These are phyloP conservation scores for Trapa incisa DNA, from an alignment of 345 rosid genomes.

Conservation along the genomic window DNA sequence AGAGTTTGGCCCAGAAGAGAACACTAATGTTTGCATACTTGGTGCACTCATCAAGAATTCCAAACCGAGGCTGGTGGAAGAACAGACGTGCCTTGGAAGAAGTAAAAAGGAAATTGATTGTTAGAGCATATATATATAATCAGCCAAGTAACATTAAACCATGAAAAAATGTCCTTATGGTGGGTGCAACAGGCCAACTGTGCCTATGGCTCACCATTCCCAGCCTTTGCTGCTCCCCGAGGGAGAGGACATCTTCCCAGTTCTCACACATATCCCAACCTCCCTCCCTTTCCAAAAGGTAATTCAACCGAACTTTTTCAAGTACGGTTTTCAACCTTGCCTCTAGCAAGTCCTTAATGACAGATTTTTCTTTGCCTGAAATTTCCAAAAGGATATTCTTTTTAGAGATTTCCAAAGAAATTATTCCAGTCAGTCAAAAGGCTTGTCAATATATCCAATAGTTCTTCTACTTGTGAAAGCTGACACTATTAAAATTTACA, in stretches of 20 bases:
- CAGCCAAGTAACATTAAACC: not conserved
- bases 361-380: conserved; percentile 33
- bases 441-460: not conserved
- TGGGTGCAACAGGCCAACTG: not conserved
- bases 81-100: conserved; percentile 67
- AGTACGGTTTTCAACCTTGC: conserved; percentile 49
- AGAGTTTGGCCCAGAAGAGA: not conserved
- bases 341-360: conserved; percentile 33
- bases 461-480: not conserved
- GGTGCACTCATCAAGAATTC: conserved; percentile 96
- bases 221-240: conserved; percentile 96
- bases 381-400: not conserved
- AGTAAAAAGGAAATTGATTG: conserved; percentile 12
- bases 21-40: conserved; percentile 38
- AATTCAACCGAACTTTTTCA: conserved; percentile 67
- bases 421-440: not conserved
- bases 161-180: not conserved
- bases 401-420: conserved; percentile 1
- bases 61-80: conserved; percentile 87
- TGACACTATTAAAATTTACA: not conserved
- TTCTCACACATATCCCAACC: conserved; percentile 75
- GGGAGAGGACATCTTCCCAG: conserved; percentile 94
- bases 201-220: conserved; percentile 61
- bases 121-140: conserved; percentile 3
- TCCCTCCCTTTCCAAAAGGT: conserved; percentile 79